Percentiles rank a stretch among this genome's conserved stretches.
phyloP scores from a whole-genome alignment of 1,284 basidiomycete genomes.

The Cutaneotrichosporon sp. region DNA sequence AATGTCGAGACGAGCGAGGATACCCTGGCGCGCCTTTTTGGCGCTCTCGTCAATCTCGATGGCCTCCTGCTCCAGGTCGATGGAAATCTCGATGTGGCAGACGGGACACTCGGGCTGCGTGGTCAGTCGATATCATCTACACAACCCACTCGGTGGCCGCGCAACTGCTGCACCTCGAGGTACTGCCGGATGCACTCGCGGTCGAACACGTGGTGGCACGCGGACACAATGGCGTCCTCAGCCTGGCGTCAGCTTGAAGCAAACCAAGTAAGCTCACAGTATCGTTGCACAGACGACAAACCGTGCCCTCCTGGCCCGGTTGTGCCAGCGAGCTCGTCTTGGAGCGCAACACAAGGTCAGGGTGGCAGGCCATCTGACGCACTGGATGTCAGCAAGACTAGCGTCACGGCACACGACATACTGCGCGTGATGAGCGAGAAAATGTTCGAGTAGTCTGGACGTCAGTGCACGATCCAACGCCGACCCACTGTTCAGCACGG shows the following conservation, averaged over 20 bases:
- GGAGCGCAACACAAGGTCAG: constrained; percentile 71
- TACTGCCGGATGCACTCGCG: constrained; percentile 95
- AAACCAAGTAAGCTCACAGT: constrained; percentile 51
- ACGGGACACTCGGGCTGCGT: constrained; percentile 87
- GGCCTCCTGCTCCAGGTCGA: constrained; percentile 89
- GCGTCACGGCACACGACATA: constrained; percentile 6
- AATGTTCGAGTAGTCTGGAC: constrained; percentile 85
- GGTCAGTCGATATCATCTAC: background rate
- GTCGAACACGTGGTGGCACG: constrained; percentile 65
- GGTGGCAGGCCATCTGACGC: constrained; percentile 92
- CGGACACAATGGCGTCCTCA: constrained; percentile 92
- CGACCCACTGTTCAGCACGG: constrained; percentile 77
- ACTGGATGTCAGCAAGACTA: constrained; percentile 43
- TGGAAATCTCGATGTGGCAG: constrained; percentile 86
- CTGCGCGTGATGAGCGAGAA: constrained; percentile 58
- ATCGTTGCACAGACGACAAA: constrained; percentile 94
- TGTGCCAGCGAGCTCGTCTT: constrained; percentile 72
- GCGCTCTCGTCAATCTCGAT: constrained; percentile 66
- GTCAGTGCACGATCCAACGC: background rate
- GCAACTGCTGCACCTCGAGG: constrained; percentile 57
- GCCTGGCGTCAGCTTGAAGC: constrained; percentile 41
- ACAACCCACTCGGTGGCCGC: constrained; percentile 63
- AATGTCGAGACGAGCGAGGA: constrained; percentile 82
- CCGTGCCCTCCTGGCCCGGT: constrained; percentile 60
- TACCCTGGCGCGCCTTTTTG: constrained; percentile 73